phyloP scores from a whole-genome alignment of 345 rosid species.

The Fremontodendron californicum region DNA sequence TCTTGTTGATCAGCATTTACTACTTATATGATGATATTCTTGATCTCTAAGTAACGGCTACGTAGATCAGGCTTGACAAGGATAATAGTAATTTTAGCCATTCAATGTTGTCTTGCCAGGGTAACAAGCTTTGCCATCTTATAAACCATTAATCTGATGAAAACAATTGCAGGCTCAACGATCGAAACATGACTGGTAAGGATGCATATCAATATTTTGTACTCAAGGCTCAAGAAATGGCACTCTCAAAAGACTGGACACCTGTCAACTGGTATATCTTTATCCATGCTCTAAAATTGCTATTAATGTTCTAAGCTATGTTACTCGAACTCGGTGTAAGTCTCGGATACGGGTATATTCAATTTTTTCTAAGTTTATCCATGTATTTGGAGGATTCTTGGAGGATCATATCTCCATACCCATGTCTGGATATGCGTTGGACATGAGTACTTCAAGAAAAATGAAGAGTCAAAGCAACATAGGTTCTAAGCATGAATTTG shows the following conservation, averaged over 20 bases:
- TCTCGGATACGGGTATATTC: too few relatives aligned
- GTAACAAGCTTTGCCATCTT: neutral
- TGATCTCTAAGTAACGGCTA: neutral
- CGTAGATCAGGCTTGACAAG: neutral
- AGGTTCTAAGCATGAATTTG: neutral
- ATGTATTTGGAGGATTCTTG: too few relatives aligned
- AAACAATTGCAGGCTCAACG: conserved; percentile 61
- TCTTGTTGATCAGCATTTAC: conserved; percentile 7
- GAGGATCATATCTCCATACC: too few relatives aligned
- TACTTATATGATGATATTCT: neutral
- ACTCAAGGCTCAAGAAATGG: conserved; percentile 76
- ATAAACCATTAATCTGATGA: conserved; percentile 11
- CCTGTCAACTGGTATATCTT: conserved; percentile 80
- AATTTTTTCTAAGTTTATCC: too few relatives aligned
- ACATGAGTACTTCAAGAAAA: too few relatives aligned
- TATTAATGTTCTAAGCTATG: conserved; percentile 8
- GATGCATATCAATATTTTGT: conserved; percentile 78
- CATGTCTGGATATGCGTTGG: too few relatives aligned
- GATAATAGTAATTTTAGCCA: neutral
- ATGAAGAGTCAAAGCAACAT: too few relatives aligned
- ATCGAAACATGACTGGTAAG: conserved; percentile 56
- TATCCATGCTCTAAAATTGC: neutral
- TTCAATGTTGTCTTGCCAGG: neutral
- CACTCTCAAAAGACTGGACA: conserved; percentile 68
- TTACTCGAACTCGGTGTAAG: too few relatives aligned